Evolutionary conservation across 1,284 basidiomycete species (phyloP), one percentile per base, ranked within the genome.

Genomic region (Tilletia caries): DNA sequence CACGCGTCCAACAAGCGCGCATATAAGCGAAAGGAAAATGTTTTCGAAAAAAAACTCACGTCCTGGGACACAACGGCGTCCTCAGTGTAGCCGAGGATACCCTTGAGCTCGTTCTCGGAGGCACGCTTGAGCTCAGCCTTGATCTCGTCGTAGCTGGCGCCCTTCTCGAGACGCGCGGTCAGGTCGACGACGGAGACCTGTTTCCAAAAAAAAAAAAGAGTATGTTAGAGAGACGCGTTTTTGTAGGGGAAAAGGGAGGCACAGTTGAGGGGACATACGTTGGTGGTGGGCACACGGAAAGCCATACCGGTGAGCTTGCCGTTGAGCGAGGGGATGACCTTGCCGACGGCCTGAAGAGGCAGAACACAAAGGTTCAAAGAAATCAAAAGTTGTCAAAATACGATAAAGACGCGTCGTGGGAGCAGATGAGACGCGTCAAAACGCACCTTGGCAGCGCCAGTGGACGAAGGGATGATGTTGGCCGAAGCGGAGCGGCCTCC

Each of bases 381-480:
- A n/a, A n/a, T n/a, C n/a, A n/a, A n/a, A n/a, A n/a, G n/a, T n/a
- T n/a, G n/a, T n/a, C n/a, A n/a, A n/a, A n/a, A n/a, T n/a, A n/a
- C n/a, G n/a, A n/a, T n/a, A n/a, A n/a, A n/a, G n/a, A n/a, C n/a
- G n/a, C n/a, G n/a, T n/a, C n/a, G n/a, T n/a, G n/a, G n/a, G n/a
- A n/a, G n/a, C n/a, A n/a, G n/a, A n/a, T n/a, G n/a, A 29, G 33
- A 54, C 5, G 52, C 65, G 27, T 32, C 18, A 32, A n/a, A n/a
- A 73, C 78, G 52, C 48, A 50, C 72, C 86, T 98, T 98, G 85
- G 96, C 96, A 76, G 95, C 95, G 87, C 95, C 95, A 75, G 96
- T 98, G 82, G 93, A 96, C 37, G 95, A 98, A 71, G 95, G 95
- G 84, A 99, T 99, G 87, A 99, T 98, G 90, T 99, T 99, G 87